Conservation (phyloP, 495 filamentous ascomycete species). For the Sporormia fimetaria region DNA sequence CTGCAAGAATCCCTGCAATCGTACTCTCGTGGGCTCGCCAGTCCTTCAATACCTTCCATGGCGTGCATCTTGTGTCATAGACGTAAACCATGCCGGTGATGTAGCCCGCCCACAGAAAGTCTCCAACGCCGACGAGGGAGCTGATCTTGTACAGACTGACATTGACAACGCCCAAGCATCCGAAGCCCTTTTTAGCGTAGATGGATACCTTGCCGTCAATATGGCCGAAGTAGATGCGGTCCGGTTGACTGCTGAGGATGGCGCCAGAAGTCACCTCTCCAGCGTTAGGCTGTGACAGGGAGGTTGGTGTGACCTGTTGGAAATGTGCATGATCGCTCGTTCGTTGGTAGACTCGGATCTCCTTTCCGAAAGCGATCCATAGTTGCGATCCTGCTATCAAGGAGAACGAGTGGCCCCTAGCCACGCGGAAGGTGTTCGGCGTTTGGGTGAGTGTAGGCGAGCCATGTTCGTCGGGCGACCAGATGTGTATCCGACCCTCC, state of each 20-base stretch:
- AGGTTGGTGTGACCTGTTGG: conserved; percentile 59
- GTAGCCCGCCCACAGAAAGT: conserved; percentile 85
- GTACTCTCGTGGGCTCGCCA: conserved; percentile 85
- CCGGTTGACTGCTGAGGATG: conserved; percentile 58
- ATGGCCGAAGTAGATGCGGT: conserved; percentile 83
- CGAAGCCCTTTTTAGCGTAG: conserved; percentile 64
- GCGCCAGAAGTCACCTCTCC: conserved; percentile 87
- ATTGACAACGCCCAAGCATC: conserved; percentile 64
- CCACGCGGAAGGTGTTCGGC: conserved; percentile 56
- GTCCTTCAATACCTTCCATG: conserved; percentile 86
- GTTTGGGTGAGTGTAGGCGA: conserved; percentile 58
- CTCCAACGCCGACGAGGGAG: conserved; percentile 68
- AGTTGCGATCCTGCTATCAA: conserved; percentile 66
- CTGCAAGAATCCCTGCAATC: conserved; percentile 62
- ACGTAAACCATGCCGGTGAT: conserved; percentile 93
- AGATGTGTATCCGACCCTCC: conserved; percentile 75
- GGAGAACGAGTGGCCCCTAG: conserved; percentile 77
- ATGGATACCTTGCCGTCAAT: conserved; percentile 87
- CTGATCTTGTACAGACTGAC: conserved; percentile 95
- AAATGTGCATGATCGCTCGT: conserved; percentile 51
- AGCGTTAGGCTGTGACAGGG: conserved; percentile 52
- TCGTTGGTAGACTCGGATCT: conserved; percentile 74
- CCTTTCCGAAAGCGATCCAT: conserved; percentile 83
- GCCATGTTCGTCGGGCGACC: conserved; percentile 68
- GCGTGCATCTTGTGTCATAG: conserved; percentile 69